Base-by-base conservation (phyloP, 257 asterid species). In the Solanum acaule region DNA sequence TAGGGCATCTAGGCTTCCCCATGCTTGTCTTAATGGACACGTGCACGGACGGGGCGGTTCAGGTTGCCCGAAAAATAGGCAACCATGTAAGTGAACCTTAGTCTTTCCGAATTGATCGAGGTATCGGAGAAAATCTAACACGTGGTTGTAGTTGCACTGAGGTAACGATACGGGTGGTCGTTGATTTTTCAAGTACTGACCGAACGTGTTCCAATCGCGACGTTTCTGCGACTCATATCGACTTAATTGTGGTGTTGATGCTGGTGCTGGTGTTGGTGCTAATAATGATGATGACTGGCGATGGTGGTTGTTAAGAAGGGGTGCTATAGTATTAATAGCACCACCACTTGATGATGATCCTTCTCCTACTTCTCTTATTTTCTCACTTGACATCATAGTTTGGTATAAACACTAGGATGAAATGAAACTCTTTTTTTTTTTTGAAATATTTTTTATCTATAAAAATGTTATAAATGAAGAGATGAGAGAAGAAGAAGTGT, bases 21-120 rank as follows among this genome's bases (percentile, higher is more conserved):
- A 85, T 14, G 88, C 88, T 86, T 86, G 88, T 73, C 88, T 86
- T 70, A 86, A 18, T 15, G 88, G 88, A 63, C 88, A 86, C 56
- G 67, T 25, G 56, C 88, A 86, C 8, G 88, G 88, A 16, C 88
- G 70, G 13, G 88, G 82, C 6, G 88, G 88, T 4, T 86, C 83
- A 2, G 83, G 81, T 38, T 86, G 88, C 16, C 88, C 88, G 2
- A 70, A 86, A 46, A 70, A 86, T 4, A 86, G 12, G 14, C 88
- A 86, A 40, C 88, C 83, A 1, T 70, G 46, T 44, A 70, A 22
- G 23, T 86, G 88, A 40, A 86, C 88, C 23, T 86, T 86, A 40
- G 88, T 86, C 38, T 85, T 85, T 2, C 87, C 87, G 8, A 85
- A 85, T 25, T 85, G 87, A 5, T 85, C 87, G 11, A 86, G 83